phyloP scores from a whole-genome alignment of 2,329 filamentous ascomycete species.

The Reticulascus tulasneorum region DNA sequence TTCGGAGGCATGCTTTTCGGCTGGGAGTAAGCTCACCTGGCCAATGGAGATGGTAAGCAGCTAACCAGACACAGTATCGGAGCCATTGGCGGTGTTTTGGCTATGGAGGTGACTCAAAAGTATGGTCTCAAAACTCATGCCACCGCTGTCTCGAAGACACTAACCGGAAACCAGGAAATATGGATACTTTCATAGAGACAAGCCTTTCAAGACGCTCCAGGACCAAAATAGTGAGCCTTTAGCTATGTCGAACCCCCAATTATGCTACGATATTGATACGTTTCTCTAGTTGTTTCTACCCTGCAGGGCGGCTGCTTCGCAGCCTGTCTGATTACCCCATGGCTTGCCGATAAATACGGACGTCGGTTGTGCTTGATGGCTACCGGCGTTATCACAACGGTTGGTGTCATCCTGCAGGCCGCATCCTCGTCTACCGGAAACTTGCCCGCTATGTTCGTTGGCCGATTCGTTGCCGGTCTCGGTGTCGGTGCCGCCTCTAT shows the following conservation, averaged over 20 bases:
- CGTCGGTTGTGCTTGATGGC: constrained; percentile 51
- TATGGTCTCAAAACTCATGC: no score
- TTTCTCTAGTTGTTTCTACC: constrained; percentile 58
- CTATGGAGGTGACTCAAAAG: constrained; percentile 53
- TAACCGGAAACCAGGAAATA: constrained; percentile 16
- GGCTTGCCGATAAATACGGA: constrained; percentile 51
- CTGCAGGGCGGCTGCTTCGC: constrained; percentile 66
- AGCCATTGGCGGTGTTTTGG: constrained; percentile 64
- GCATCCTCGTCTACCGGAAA: constrained; percentile 35
- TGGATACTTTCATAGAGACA: constrained; percentile 25
- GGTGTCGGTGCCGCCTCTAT: constrained; percentile 48
- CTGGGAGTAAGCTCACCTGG: no score
- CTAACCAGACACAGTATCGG: constrained; percentile 45
- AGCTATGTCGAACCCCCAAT: no score
- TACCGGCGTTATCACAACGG: constrained; percentile 51
- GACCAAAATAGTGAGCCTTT: constrained; percentile 56
- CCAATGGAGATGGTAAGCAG: not conserved
- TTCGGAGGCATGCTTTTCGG: constrained; percentile 59
- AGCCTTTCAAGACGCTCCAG: constrained; percentile 43
- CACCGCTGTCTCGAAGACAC: constrained; percentile 15
- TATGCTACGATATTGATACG: constrained; percentile 19
- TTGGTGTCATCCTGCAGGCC: constrained; percentile 63
- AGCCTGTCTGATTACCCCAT: constrained; percentile 55
- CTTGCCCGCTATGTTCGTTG: constrained; percentile 53
- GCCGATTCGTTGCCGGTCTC: constrained; percentile 50